Base-by-base conservation (phyloP, 2,329 filamentous ascomycete genomes). In the Gliomastix tumulicola region DNA sequence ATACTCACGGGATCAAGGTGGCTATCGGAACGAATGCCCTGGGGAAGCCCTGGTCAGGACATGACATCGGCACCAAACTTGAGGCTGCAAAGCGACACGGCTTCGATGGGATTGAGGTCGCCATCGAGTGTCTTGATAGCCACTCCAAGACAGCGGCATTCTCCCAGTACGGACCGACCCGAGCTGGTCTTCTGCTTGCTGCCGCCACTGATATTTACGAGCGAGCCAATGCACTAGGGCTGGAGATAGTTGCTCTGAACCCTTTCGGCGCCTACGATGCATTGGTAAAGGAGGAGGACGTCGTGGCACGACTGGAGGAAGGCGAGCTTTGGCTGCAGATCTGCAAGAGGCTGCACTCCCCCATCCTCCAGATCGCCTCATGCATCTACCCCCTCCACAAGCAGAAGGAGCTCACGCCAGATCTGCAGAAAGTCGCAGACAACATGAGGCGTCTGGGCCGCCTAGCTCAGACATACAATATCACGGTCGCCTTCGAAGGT, bases 321-420 rank as follows among this genome's bases (percentile, higher is more conserved):
- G 32, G 11, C 13, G 32, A 34, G 32, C 32, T 34, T 18, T 21
- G 32, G 32, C 32, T 34, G 7, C 32, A 34, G 19, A 9, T 34
- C 15, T 34, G 32, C 19, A 11, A 34, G 8, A 18, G 10, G 10
- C 16, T 34, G 19, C 32, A 34, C 10, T 10, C 32, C 19, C 32
- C 32, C 7, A 34, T 21, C 32, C 15, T 34, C 8, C 32, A 34
- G 32, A 18, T 34, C 16, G 32, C 32, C 10, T 18, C 32, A 10
- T 34, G 32, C 32, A 34, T 21, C 11, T 34, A 34, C 20, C 32
- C 32, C 32, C 17, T 34, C 9, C 15, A 34, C 9, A 34, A 34
- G 32, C 15, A 34, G 19, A 34, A 34, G 32, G 8, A 9, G 7
- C 32, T 34, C 19, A 34, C 32, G 7, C 11, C 16, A 21, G 32